phyloP scores from a whole-genome alignment of 2,329 filamentous ascomycete species.

The Fonsecaea pedrosoi region DNA sequence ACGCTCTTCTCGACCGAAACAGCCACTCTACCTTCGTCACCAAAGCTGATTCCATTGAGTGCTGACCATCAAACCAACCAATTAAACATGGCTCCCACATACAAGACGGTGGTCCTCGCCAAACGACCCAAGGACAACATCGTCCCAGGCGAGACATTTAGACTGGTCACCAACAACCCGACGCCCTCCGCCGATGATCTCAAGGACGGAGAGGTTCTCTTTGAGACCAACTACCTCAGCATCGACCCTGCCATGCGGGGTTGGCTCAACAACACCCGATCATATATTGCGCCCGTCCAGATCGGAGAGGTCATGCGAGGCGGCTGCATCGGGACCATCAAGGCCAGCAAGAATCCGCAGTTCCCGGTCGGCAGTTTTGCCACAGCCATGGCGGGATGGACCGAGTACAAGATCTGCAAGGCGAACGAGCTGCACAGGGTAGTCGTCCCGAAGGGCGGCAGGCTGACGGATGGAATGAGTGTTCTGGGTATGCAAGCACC shows the following conservation, averaged over 20 bases:
- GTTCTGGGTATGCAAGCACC: conserved; percentile 48
- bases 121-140: conserved; percentile 68
- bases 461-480: conserved; percentile 66
- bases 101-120: conserved; percentile 63
- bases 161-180: conserved; percentile 55
- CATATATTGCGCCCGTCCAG: conserved; percentile 72
- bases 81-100: conserved; percentile 41
- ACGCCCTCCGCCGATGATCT: conserved; percentile 57
- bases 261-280: conserved; percentile 66
- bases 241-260: conserved; percentile 79
- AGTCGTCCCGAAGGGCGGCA: conserved; percentile 54
- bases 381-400: conserved; percentile 66
- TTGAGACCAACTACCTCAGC: conserved; percentile 67
- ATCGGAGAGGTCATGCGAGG: conserved; percentile 74
- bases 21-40: neutral
- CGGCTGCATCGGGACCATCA: conserved; percentile 64
- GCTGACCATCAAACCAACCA: neutral
- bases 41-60: neutral
- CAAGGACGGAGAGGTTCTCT: conserved; percentile 67
- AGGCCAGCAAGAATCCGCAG: conserved; percentile 64
- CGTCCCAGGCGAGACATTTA: conserved; percentile 70
- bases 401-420: conserved; percentile 66
- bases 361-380: conserved; percentile 67
- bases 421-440: conserved; percentile 59
- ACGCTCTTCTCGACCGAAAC: neutral